Base-by-base conservation (phyloP, 1,284 basidiomycete genomes). In the Apiotrichum sp. region DNA sequence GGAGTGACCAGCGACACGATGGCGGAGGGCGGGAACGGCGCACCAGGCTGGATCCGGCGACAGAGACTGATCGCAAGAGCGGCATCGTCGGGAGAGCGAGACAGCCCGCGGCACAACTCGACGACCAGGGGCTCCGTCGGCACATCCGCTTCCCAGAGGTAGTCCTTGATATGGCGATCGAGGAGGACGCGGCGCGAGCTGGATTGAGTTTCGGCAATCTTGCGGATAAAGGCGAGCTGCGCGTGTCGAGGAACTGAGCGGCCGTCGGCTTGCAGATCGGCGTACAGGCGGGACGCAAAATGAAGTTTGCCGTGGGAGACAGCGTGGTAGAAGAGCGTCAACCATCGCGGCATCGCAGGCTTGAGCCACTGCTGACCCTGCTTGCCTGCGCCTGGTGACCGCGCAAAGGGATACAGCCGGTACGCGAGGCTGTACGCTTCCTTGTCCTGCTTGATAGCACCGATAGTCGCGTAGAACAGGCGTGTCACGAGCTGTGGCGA, bases 91-190 rank as follows among this genome's bases (percentile, higher is more conserved):
- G 63, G 42, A 13, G 45, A 44, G 4, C 53, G n/a, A 0, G 57
- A 63, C 39, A 71, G 41, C 1, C 70, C 70, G 14, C 58, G 43
- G 0, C 65, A 60, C 3, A 74, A 33, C 7, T 68, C 64, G 6
- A 38, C 16, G 16, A 69, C 60, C 13, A 72, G 56, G 0, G 55
- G 50, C 0, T 53, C 47, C 3, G 44, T 32, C 6, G 47, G 41
- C 47, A 48, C 50, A 9, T 55, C 51, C 4, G 61, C 55, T n/a
- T 61, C 41, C 58, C 63, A 68, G 1, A 69, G 52, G 35, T 65
- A 69, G 56, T 72, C 72, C 34, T 66, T 67, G 57, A 74, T 55
- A 55, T 74, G 66, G 6, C 72, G 59, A 38, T 74, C 71, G 9
- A 74, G 62, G 9, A 74, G 61, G 33, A 71, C 58, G 6, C 60